Percentiles rank a stretch among this genome's conserved stretches.
Conservation (phyloP, 148 eudicot species). For the Persicaria maculosa region DNA sequence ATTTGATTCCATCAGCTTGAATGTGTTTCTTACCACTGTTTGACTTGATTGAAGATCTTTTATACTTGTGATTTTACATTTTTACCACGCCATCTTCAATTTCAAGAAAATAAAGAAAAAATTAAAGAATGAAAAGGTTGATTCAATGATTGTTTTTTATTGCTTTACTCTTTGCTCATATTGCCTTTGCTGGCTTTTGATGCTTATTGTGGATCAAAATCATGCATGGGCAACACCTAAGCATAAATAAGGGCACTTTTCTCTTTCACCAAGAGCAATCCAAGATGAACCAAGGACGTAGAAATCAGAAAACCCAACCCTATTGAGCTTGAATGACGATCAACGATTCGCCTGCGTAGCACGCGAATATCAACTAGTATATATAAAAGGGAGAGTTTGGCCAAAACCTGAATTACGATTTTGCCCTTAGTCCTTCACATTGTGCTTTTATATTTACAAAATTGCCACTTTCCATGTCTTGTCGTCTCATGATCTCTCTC, state of each 20-base stretch:
- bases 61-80: not conserved
- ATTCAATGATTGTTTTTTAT: slow-evolving; percentile 8
- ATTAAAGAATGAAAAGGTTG: not conserved
- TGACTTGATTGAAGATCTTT: slow-evolving; percentile 7
- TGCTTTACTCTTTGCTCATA: slow-evolving; percentile 3
- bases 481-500: no score
- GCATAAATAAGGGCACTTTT: slow-evolving; percentile 21
- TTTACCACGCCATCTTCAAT: not conserved
- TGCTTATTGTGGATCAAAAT: slow-evolving; percentile 9
- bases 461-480: no score
- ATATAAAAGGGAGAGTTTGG: no score
- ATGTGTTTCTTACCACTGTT: not conserved
- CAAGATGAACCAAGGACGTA: no score
- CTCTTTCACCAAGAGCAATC: no score
- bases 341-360: no score
- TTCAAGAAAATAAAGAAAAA: not conserved
- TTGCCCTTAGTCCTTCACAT: no score
- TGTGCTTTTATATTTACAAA: no score
- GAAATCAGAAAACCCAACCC: no score
- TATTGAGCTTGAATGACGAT: no score
- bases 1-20: slow-evolving; percentile 4
- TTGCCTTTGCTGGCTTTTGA: not conserved
- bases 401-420: no score
- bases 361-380: no score
- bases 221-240: slow-evolving; percentile 67